Evolutionary conservation across 768 basidiomycete genomes (phyloP).

Genomic region (Podaxis mareebaensis): DNA sequence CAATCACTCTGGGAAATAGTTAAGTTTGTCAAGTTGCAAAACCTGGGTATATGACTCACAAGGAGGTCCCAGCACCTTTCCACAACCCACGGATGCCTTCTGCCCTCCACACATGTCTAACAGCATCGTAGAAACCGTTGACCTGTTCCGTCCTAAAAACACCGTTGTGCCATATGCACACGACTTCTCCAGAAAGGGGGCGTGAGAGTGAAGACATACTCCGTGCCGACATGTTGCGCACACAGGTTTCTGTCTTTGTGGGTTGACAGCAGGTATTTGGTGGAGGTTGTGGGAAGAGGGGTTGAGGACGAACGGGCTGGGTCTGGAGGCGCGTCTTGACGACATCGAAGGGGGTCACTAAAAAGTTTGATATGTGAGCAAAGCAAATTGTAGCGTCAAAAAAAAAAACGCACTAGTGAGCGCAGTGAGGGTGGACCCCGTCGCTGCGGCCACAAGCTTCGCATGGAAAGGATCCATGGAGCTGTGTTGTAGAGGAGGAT

Average conservation of each 20-base stretch:
- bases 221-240: slow-evolving; percentile 71
- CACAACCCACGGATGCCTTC: slow-evolving; percentile 88
- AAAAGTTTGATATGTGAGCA: not conserved
- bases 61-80: slow-evolving; percentile 91
- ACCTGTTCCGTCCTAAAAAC: slow-evolving; percentile 71
- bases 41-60: slow-evolving; percentile 52
- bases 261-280: slow-evolving; percentile 73
- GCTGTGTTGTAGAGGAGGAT: slow-evolving; percentile 11
- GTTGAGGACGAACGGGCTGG: slow-evolving; percentile 59
- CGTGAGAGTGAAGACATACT: slow-evolving; percentile 33
- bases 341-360: slow-evolving; percentile 99
- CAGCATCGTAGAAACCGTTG: slow-evolving; percentile 83
- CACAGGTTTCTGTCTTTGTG: slow-evolving; percentile 50
- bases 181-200: slow-evolving; percentile 58
- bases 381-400: not conserved
- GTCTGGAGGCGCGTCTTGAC: slow-evolving; percentile 97
- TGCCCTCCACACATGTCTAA: slow-evolving; percentile 74
- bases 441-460: slow-evolving; percentile 77
- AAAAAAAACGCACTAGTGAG: slow-evolving; percentile 63
- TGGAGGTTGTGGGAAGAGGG: slow-evolving; percentile 54
- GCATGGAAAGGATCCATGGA: slow-evolving; percentile 76
- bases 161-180: slow-evolving; percentile 80
- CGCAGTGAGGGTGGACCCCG: slow-evolving; percentile 79
- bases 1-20: slow-evolving; percentile 63
- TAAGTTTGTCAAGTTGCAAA: slow-evolving; percentile 12